Base-by-base conservation (phyloP, 305 asterid species). In the Fraxinus nigra region DNA sequence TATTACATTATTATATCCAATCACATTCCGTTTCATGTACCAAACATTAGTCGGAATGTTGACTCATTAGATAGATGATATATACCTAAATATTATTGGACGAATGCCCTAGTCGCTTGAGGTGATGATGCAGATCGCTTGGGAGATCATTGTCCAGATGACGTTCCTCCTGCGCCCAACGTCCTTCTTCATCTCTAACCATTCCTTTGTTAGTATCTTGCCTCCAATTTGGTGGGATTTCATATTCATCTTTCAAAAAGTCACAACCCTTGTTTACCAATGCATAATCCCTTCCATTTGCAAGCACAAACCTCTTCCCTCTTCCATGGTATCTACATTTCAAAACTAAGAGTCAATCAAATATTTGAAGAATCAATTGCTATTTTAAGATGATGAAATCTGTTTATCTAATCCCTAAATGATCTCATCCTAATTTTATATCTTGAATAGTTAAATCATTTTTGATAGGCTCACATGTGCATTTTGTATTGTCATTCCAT, bases 131-230 rank as follows among this genome's bases (percentile, higher is more conserved):
- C 40, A 81, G 82, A 56, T 88, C 88, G 11, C 7, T 20, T 0
- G 85, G 85, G 37, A 86, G 92, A 54, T 84, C 89, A 32, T 89
- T 89, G 6, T 80, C 40, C 72, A 82, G 40, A 28, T 76, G 38
- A 5, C 90, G 87, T 26, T 88, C 92, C 35, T 85, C 76, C 81
- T 86, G 91, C 30, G 82, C 43, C 91, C 90, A 89, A 13, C 89
- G 84, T 2, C 92, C 92, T 13, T 89, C 91, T 37, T 82, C 28
- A 83, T 82, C 87, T 78, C 81, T 86, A 10, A 86, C 86, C 92
- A 90, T 86, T n/a, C 94, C 91, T 79, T 89, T 89, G 86, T 90
- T 90, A 77, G 82, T 85, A 61, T 86, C 87, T 63, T 90, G 94
- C 80, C 89, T 85, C 94, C 94, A 90, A 32, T 22, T 34, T 10